phyloP scores from a whole-genome alignment of 805 yeast species.

The Candida xyloterini region DNA sequence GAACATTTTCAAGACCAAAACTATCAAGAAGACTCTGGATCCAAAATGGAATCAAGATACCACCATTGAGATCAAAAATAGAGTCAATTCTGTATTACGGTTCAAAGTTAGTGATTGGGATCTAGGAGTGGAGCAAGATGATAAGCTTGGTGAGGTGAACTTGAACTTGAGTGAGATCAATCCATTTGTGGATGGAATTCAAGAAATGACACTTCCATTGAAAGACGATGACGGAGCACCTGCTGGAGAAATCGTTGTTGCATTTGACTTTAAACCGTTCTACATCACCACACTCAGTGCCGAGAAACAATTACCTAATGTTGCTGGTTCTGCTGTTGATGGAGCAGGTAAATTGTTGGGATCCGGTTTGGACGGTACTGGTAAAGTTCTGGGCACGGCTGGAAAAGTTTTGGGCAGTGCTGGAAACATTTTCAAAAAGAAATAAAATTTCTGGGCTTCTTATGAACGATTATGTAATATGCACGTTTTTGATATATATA shows the following conservation, averaged over 20 bases:
- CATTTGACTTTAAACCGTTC: conserved; percentile 65
- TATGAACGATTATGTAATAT: conserved; percentile 9
- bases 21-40: conserved; percentile 78
- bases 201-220: conserved; percentile 50
- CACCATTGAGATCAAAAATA: conserved; percentile 53
- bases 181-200: conserved; percentile 46
- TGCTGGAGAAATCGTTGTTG: conserved; percentile 64
- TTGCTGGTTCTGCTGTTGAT: conserved; percentile 39
- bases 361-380: conserved; percentile 39
- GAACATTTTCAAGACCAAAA: conserved; percentile 69
- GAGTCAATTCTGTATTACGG: conserved; percentile 55
- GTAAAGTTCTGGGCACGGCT: conserved; percentile 45
- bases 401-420: conserved; percentile 53
- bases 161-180: conserved; percentile 59
- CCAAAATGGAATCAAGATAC: conserved; percentile 87
- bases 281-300: conserved; percentile 47
- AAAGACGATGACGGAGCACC: conserved; percentile 46
- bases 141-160: conserved; percentile 64
- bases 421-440: conserved; percentile 30
- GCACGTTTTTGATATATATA: conserved; percentile 2
- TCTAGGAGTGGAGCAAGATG: conserved; percentile 84
- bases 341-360: conserved; percentile 48
- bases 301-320: conserved; percentile 39
- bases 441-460: no score
- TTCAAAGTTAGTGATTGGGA: conserved; percentile 86